These are phyloP conservation scores for Agaricus subrufescens DNA, from an alignment of 768 basidiomycete species.

Conservation along the genomic window DNA sequence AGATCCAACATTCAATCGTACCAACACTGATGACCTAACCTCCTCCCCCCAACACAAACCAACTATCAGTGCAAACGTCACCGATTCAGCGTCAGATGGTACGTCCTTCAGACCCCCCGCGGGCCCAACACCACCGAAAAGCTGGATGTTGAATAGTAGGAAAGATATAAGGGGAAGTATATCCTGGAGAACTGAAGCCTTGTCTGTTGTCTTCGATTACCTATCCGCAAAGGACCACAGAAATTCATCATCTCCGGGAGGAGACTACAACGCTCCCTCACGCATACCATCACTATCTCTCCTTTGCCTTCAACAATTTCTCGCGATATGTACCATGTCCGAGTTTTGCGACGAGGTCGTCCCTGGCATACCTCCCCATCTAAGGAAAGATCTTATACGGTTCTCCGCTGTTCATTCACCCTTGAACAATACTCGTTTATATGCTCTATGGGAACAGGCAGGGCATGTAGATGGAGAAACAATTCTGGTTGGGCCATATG, in stretches of 20 bases:
- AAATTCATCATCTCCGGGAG: not conserved
- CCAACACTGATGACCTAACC: conserved; percentile 2
- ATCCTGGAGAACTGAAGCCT: conserved; percentile 51
- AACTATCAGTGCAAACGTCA: not conserved
- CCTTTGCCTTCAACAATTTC: conserved; percentile 52
- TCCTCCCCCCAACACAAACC: not conserved
- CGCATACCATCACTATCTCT: conserved; percentile 46
- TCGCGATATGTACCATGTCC: conserved; percentile 29
- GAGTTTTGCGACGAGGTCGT: conserved; percentile 44
- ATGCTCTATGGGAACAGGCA: conserved; percentile 42
- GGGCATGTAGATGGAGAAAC: conserved; percentile 62
- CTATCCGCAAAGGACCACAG: conserved; percentile 9
- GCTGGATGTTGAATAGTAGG: conserved; percentile 41
- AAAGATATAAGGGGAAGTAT: conserved; percentile 24
- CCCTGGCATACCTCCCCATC: conserved; percentile 51
- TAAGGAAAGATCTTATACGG: conserved; percentile 55
- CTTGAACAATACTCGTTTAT: conserved; percentile 43
- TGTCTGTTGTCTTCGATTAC: conserved; percentile 45
- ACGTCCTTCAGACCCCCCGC: conserved; percentile 18
- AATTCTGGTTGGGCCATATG: conserved; percentile 54
- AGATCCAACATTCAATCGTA: conserved; percentile 14
- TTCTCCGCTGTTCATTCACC: conserved; percentile 56
- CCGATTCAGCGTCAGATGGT: not conserved
- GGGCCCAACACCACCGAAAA: conserved; percentile 52
- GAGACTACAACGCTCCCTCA: not conserved